Evolutionary conservation across 257 asterid genomes (phyloP), one percentile per base, ranked within the genome.

Genomic region (Solanum appendiculatum): DNA sequence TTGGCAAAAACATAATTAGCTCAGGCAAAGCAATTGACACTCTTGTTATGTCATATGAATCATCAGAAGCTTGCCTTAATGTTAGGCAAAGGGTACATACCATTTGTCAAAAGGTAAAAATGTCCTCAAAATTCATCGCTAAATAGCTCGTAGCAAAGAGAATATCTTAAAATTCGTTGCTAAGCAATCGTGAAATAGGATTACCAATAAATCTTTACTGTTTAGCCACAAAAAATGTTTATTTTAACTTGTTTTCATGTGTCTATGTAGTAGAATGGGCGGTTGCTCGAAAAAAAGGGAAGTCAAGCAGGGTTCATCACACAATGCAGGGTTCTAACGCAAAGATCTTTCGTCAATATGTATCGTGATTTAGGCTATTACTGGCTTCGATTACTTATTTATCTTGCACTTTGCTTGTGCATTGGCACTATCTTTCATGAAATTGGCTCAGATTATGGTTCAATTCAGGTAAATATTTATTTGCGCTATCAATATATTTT

Each of bases 281-380:
- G 84, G 33, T 33, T 87, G 58, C 23, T 90, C 84, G 92, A 90
- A 88, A 88, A 68, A 69, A 90, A 89, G 85, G 86, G 89, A 75
- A 93, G 90, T 36, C 92, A 90, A 6, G 92, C 97, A n/a, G 89
- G 93, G 10, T 91, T 92, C 90, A 82, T 90, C 13, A 91, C 92
- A 33, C 97, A 93, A 73, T 91, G 94, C 42, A 33, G 84, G 77
- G 95, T 93, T 44, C 88, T 93, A 6, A 93, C 95, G 1, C 86
- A 66, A 37, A 92, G 95, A 87, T 94, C 97, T 0, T 92, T 91
- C 23, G 81, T 89, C 16, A 94, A 94, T 87, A 94, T 94, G 97
- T 91, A 90, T 63, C 94, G 96, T 0, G 95, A 94, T 86, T 70
- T 91, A 3, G 97, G 97, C 23, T 93, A 94, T 83, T 94, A 94